Evolutionary conservation across 352 stramenopile species (phyloP).

Genomic region (Globisporangium nagaii): DNA sequence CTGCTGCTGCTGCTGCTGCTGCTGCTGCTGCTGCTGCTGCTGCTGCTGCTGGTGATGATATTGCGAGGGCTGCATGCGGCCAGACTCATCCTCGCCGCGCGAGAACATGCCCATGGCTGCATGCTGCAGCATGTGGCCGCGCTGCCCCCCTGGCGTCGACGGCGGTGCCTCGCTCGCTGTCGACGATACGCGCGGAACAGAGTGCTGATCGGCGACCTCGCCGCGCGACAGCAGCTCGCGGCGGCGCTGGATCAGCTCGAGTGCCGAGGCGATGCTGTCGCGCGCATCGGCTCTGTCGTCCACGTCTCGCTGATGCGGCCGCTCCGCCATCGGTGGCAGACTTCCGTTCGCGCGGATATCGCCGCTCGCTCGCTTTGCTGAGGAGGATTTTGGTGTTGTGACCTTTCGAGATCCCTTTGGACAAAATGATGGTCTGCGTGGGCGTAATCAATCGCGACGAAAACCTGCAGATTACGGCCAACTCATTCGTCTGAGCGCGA

Average conservation of each 20-base stretch:
- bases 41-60: neutral
- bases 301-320: neutral
- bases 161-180: neutral
- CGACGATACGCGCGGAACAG: neutral
- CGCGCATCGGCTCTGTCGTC: neutral
- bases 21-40: neutral
- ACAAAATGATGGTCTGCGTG: too few species aligned
- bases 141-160: neutral
- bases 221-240: slow-evolving; percentile 13
- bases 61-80: neutral
- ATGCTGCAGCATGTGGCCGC: slow-evolving; percentile 3
- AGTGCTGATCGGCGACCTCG: neutral
- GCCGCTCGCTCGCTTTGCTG: too few species aligned
- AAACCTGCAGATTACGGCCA: too few species aligned
- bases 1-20: neutral
- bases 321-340: neutral
- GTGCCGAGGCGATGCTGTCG: slow-evolving; percentile 2
- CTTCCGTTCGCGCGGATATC: too few species aligned
- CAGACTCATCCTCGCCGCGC: neutral
- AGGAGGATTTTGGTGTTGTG: too few species aligned
- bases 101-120: neutral
- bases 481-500: too few species aligned
- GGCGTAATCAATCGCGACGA: too few species aligned
- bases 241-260: slow-evolving; percentile 16
- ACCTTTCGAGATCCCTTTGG: too few species aligned